Percentiles rank a stretch among this genome's conserved stretches.
phyloP scores from a whole-genome alignment of 1,139 yeast genomes.

The Hansenula sp. region DNA sequence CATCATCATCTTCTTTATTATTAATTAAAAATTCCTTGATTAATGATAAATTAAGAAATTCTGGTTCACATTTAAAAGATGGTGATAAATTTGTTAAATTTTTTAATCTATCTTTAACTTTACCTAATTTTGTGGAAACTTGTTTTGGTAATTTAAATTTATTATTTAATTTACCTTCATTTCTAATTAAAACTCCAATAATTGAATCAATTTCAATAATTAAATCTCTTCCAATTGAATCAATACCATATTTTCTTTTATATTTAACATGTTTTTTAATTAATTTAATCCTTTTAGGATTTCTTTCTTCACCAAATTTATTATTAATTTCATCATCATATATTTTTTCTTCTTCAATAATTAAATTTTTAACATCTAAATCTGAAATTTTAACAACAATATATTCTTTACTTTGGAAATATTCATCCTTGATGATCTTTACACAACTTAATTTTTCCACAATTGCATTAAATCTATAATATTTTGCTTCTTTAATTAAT shows the following conservation, averaged over 20 bases:
- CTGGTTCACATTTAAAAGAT: no score
- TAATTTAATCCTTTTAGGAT: neutral
- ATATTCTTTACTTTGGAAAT: constrained; percentile 34
- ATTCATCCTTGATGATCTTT: constrained; percentile 38
- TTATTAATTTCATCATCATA: neutral
- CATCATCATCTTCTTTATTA: no score
- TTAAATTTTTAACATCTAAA: constrained; percentile 29
- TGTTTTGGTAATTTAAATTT: no score
- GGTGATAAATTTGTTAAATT: no score
- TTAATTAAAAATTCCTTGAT: no score
- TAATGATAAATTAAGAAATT: no score
- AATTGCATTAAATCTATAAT: constrained; percentile 69
- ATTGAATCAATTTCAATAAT: constrained; percentile 47
- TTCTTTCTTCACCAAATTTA: no score
- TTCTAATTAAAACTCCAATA: neutral
- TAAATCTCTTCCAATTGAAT: constrained; percentile 44
- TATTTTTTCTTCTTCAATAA: neutral
- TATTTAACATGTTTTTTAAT: constrained; percentile 27
- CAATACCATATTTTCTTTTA: constrained; percentile 52
- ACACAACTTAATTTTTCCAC: constrained; percentile 67
- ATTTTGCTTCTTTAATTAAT: constrained; percentile 65
- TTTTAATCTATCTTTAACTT: no score
- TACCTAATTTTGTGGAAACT: no score
- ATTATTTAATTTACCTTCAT: no score
- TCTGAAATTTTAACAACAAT: constrained; percentile 51